These are phyloP conservation scores for Salvia hispanica DNA, from an alignment of 257 asterid species.

Conservation along the genomic window DNA sequence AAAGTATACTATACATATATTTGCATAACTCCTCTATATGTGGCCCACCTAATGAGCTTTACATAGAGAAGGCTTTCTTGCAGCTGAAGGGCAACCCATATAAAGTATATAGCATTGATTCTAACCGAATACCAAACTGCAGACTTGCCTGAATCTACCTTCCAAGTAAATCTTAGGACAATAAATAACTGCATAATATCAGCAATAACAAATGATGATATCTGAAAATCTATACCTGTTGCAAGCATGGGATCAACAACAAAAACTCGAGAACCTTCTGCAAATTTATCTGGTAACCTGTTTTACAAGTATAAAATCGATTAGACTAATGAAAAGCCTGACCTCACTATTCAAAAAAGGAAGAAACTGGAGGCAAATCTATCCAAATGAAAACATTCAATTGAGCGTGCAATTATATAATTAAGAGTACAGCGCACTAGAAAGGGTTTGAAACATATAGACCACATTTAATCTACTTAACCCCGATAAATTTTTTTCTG, in stretches of 20 bases:
- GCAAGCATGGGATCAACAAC: conserved; percentile 98
- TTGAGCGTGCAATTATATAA: background rate
- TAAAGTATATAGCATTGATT: background rate
- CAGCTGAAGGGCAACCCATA: background rate
- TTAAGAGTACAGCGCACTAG: conserved; percentile 5
- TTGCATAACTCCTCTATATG: background rate
- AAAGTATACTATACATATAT: background rate
- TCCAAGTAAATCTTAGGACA: background rate
- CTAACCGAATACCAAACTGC: conserved; percentile 10
- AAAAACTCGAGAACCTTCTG: conserved; percentile 80
- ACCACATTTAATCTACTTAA: conserved; percentile 9
- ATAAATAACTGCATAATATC: background rate
- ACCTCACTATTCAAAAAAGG: background rate
- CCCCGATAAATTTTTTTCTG: conserved; percentile 16
- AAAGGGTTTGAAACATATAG: conserved; percentile 9
- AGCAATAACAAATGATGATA: background rate
- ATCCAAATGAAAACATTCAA: conserved; percentile 8
- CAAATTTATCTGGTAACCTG: conserved; percentile 90
- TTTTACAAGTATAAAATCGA: conserved; percentile 18
- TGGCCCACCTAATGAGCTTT: conserved; percentile 3
- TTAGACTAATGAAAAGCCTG: conserved; percentile 24
- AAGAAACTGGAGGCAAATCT: background rate
- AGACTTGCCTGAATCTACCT: background rate
- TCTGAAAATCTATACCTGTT: conserved; percentile 57
- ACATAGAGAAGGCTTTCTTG: conserved; percentile 5